These are phyloP conservation scores for Phaeoacremonium minimum DNA, from an alignment of 2,329 filamentous ascomycete genomes.

Conservation along the genomic window DNA sequence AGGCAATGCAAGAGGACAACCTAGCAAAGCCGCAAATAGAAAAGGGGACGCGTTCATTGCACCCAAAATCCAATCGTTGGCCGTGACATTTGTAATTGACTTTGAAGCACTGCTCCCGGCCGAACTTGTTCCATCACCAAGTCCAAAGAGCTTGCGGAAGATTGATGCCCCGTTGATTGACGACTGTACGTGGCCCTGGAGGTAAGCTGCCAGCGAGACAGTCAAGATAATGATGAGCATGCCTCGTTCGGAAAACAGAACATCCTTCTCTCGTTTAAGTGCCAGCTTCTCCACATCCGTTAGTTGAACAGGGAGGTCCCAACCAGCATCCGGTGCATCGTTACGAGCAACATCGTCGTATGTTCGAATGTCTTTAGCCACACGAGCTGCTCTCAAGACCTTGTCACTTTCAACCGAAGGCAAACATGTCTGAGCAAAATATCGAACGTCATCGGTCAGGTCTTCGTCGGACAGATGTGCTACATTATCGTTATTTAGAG, in stretches of 20 bases:
- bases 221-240: conserved; percentile 35
- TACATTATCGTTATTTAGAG: conserved; percentile 14
- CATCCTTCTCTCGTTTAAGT: too few species aligned
- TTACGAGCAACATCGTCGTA: conserved; percentile 31
- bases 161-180: conserved; percentile 38
- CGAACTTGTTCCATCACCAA: too few species aligned
- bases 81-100: too few species aligned
- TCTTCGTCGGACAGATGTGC: conserved; percentile 32
- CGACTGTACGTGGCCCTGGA: conserved; percentile 39
- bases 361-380: conserved; percentile 31
- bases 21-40: conserved; percentile 30
- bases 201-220: conserved; percentile 36
- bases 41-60: conserved; percentile 33
- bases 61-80: conserved; percentile 36
- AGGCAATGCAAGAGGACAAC: conserved; percentile 32
- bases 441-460: conserved; percentile 26
- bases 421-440: conserved; percentile 24
- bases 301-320: too few species aligned
- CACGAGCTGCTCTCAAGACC: conserved; percentile 31
- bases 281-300: too few species aligned
- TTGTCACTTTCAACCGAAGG: conserved; percentile 19
- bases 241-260: too few species aligned
- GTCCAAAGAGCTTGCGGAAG: too few species aligned
- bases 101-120: too few species aligned
- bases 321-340: too few species aligned